Conservation (phyloP, 2,329 filamentous ascomycete species). For the Diaporthe sp. region DNA sequence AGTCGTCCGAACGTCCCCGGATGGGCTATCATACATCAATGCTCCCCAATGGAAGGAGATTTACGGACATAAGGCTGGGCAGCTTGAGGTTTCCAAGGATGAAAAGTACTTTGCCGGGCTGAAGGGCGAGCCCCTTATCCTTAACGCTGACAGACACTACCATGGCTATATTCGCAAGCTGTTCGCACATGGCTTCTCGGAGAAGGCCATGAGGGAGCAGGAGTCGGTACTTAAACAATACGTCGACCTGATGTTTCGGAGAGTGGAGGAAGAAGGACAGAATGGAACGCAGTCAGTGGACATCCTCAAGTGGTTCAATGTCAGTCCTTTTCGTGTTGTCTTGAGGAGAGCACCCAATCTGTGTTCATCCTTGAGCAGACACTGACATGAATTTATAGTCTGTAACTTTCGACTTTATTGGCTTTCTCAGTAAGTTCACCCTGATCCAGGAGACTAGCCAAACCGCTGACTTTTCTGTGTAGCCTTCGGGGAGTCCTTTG, state of each 20-base stretch:
- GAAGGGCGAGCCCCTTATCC: neutral
- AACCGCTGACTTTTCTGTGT: too few relatives aligned
- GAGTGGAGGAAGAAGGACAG: neutral
- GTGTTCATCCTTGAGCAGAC: too few relatives aligned
- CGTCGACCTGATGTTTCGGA: neutral
- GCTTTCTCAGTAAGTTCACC: neutral
- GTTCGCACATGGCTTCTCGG: neutral
- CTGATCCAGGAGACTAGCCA: neutral
- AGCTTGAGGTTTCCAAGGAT: conserved; percentile 36
- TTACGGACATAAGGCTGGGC: conserved; percentile 25
- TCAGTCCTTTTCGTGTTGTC: neutral
- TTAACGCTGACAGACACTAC: neutral
- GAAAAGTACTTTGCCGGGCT: neutral
- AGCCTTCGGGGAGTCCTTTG: conserved; percentile 2
- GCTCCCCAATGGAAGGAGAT: conserved; percentile 33
- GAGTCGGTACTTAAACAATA: neutral
- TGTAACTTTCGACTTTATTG: neutral
- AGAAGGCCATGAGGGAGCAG: neutral
- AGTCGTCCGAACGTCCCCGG: conserved; percentile 7
- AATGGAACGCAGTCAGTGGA: neutral
- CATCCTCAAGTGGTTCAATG: neutral
- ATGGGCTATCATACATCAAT: conserved; percentile 23
- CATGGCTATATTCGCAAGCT: conserved; percentile 9
- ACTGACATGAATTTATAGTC: neutral
- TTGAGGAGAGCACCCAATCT: too few relatives aligned